Percentiles rank a stretch among this genome's conserved stretches.
Conservation (phyloP, 768 basidiomycete species). For the Rhodosporidiobolus sp. region DNA sequence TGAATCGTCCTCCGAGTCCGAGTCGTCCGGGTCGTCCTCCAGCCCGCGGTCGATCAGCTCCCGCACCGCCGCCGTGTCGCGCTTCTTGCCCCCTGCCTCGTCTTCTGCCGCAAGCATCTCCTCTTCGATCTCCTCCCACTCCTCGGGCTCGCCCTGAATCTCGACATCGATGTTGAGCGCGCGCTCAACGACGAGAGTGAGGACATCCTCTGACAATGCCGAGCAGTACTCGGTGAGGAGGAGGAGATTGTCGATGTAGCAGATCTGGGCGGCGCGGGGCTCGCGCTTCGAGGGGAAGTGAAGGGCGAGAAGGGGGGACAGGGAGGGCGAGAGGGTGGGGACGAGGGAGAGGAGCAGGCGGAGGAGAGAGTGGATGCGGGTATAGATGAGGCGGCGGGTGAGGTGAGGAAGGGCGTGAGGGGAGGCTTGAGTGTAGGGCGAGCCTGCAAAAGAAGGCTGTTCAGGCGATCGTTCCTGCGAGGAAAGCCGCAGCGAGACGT, state of each 20-base stretch:
- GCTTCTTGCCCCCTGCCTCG: constrained; percentile 53
- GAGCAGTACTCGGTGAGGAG: constrained; percentile 80
- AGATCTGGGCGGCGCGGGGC: constrained; percentile 69
- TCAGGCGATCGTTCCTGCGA: neutral
- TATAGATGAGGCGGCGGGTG: constrained; percentile 77
- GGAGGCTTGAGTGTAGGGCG: constrained; percentile 33
- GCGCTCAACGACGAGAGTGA: constrained; percentile 85
- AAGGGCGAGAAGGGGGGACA: constrained; percentile 76
- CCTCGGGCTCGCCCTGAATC: constrained; percentile 92
- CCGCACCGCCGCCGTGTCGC: constrained; percentile 55
- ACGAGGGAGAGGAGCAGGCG: constrained; percentile 80
- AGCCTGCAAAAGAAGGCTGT: constrained; percentile 4
- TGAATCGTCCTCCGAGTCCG: constrained; percentile 56
- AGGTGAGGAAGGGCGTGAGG: constrained; percentile 48
- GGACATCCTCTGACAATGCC: constrained; percentile 72
- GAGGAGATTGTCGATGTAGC: constrained; percentile 86
- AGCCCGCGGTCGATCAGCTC: constrained; percentile 66
- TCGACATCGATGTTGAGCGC: constrained; percentile 96
- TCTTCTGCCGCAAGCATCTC: constrained; percentile 36
- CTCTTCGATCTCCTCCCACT: constrained; percentile 68
- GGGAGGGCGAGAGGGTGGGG: constrained; percentile 81
- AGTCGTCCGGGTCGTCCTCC: constrained; percentile 67
- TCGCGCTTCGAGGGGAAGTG: constrained; percentile 94
- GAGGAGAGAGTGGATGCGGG: constrained; percentile 81
- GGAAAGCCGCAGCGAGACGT: constrained; percentile 47